Evolutionary conservation across 2,329 filamentous ascomycete species (phyloP).

Genomic region (Paracamarosporium sp.): DNA sequence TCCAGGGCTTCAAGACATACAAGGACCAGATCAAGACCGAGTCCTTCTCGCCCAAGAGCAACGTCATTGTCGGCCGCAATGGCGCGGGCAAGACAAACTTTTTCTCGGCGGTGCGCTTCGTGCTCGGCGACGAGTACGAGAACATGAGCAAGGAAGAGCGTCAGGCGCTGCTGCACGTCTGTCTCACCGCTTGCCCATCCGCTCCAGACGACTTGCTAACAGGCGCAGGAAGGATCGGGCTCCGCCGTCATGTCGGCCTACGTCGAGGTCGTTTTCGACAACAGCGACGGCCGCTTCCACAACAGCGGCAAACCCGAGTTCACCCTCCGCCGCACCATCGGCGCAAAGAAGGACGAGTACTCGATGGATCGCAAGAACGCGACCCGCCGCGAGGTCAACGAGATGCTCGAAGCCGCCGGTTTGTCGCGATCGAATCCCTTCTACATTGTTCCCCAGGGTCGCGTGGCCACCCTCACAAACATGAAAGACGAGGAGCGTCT

Average conservation of each 20-base stretch:
- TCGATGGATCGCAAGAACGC: slow-evolving; percentile 96
- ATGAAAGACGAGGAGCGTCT: slow-evolving; percentile 97
- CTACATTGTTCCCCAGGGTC: slow-evolving; percentile 97
- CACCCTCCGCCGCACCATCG: slow-evolving; percentile 90
- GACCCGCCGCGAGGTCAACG: slow-evolving; percentile 92
- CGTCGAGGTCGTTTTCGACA: slow-evolving; percentile 98
- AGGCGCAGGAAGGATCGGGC: slow-evolving; percentile 80
- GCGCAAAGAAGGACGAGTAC: slow-evolving; percentile 98
- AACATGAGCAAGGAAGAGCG: slow-evolving; percentile 96
- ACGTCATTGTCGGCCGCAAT: slow-evolving; percentile 98
- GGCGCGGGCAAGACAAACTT: slow-evolving; percentile 99
- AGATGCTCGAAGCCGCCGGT: slow-evolving; percentile 91
- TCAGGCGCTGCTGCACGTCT: slow-evolving; percentile 85
- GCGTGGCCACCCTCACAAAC: slow-evolving; percentile 93
- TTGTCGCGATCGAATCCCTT: slow-evolving; percentile 98
- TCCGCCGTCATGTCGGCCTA: slow-evolving; percentile 99
- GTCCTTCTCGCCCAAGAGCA: slow-evolving; percentile 95
- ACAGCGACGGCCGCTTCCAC: slow-evolving; percentile 92
- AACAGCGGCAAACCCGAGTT: slow-evolving; percentile 94
- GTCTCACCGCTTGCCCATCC: slow-evolving; percentile 18
- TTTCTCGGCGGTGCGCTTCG: slow-evolving; percentile 98
- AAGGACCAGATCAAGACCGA: slow-evolving; percentile 99
- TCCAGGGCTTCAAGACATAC: slow-evolving; percentile 99
- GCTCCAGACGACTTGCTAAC: slow-evolving; percentile 32
- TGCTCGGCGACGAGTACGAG: slow-evolving; percentile 96